A percentile compares a stretch with the other conserved stretches of the same genome.
These are phyloP conservation scores for Scutellaria galericulata DNA, from an alignment of 257 asterid species.

Conservation along the genomic window DNA sequence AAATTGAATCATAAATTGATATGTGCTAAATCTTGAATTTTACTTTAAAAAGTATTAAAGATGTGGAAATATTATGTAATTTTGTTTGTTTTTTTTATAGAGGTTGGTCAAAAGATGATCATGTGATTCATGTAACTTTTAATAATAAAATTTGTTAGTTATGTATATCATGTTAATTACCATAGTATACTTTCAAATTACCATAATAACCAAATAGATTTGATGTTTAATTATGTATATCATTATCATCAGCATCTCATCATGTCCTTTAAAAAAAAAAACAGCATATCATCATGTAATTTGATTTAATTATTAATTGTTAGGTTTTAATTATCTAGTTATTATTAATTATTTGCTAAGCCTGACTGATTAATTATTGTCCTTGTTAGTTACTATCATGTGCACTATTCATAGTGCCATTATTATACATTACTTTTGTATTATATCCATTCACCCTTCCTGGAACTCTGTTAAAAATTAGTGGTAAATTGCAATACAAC, in stretches of 20 bases:
- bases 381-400: slow-evolving; percentile 31
- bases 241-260: not conserved
- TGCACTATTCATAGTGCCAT: slow-evolving; percentile 25
- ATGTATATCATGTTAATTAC: no score
- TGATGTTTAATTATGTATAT: slow-evolving; percentile 5
- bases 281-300: slow-evolving; percentile 6
- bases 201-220: not conserved
- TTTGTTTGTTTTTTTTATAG: no score
- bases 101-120: no score
- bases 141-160: not conserved
- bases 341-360: slow-evolving; percentile 32
- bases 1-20: no score
- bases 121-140: no score
- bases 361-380: slow-evolving; percentile 34
- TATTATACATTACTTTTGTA: not conserved
- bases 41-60: no score
- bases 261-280: not conserved
- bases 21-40: no score
- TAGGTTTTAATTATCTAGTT: slow-evolving; percentile 26
- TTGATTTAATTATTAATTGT: slow-evolving; percentile 1
- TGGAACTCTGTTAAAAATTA: not conserved
- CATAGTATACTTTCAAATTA: no score
- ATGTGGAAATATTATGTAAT: no score
- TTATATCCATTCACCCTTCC: slow-evolving; percentile 11
- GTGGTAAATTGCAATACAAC: no score